These are phyloP conservation scores for Astrothelium macrocarpum DNA, from an alignment of 495 filamentous ascomycete species.

Conservation along the genomic window DNA sequence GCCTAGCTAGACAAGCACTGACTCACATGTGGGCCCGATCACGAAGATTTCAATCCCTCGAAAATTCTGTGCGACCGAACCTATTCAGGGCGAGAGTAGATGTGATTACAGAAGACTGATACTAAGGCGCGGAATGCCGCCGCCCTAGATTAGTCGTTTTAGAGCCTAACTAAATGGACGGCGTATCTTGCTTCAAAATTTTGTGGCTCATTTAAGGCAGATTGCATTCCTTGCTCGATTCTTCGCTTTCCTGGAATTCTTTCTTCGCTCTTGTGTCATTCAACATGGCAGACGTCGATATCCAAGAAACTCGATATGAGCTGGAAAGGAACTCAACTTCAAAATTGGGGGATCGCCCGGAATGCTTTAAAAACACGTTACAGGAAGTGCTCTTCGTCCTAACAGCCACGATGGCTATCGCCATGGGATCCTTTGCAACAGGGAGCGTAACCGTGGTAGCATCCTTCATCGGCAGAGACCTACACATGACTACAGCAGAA, in stretches of 20 bases:
- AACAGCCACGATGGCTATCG: constrained; percentile 60
- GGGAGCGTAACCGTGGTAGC: constrained; percentile 54
- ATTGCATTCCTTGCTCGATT: neutral
- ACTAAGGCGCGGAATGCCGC: neutral
- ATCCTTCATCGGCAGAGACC: constrained; percentile 49
- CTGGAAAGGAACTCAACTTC: neutral
- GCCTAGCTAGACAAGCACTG: no score
- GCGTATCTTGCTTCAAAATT: no score
- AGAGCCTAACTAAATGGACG: neutral
- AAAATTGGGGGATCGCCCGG: constrained; percentile 34
- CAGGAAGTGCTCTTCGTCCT: constrained; percentile 60
- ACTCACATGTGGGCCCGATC: no score
- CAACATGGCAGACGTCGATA: neutral
- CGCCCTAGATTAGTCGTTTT: neutral
- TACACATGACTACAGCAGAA: constrained; percentile 58
- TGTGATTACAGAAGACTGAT: neutral
- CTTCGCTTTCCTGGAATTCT: neutral
- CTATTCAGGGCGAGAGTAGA: neutral
- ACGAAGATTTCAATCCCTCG: no score
- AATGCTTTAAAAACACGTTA: constrained; percentile 51
- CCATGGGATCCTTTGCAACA: constrained; percentile 49
- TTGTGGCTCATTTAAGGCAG: no score
- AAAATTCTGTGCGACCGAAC: neutral
- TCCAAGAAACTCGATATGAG: neutral
- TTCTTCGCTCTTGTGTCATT: neutral